A percentile compares a stretch with the other conserved stretches of the same genome.
phyloP scores from a whole-genome alignment of 2,329 filamentous ascomycete genomes.

The Fusarium marasasianum region DNA sequence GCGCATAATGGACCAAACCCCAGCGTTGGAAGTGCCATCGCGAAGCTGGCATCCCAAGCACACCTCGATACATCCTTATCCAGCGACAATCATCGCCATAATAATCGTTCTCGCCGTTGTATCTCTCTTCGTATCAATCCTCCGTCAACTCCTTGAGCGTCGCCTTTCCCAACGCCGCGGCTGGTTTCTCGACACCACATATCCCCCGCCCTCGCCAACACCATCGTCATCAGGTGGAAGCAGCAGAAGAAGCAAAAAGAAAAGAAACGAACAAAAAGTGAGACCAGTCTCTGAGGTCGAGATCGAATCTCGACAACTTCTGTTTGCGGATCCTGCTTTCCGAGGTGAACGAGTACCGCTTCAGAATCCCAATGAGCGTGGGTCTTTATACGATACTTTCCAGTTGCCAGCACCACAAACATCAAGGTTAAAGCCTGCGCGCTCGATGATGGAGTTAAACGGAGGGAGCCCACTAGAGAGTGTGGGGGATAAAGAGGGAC shows the following conservation, averaged over 20 bases:
- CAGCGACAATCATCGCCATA: slow-evolving; percentile 36
- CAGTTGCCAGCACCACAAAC: slow-evolving; percentile 34
- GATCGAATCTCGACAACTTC: slow-evolving; percentile 27
- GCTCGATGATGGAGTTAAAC: slow-evolving; percentile 42
- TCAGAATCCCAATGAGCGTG: slow-evolving; percentile 18
- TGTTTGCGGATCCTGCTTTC: slow-evolving; percentile 17
- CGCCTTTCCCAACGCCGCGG: slow-evolving; percentile 21
- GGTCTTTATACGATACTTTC: slow-evolving; percentile 41
- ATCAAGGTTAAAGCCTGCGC: slow-evolving; percentile 32
- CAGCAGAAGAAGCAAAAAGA: slow-evolving; percentile 7
- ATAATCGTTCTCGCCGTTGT: slow-evolving; percentile 26
- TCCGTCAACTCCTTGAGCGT: slow-evolving; percentile 27
- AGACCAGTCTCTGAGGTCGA: slow-evolving; percentile 28
- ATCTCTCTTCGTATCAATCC: slow-evolving; percentile 31
- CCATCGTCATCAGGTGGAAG: slow-evolving; percentile 1
- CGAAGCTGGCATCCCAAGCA: not conserved
- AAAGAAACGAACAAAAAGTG: not conserved
- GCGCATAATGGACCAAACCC: slow-evolving; percentile 9
- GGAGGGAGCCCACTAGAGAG: slow-evolving; percentile 30
- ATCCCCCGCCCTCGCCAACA: slow-evolving; percentile 8
- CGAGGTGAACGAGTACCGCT: slow-evolving; percentile 34
- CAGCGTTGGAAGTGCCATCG: not conserved
- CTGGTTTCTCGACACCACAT: slow-evolving; percentile 28
- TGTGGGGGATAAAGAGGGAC: slow-evolving; percentile 8
- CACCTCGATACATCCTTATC: slow-evolving; percentile 19